phyloP scores from a whole-genome alignment of 306 rosid species.

The Citrullus colocynthis region DNA sequence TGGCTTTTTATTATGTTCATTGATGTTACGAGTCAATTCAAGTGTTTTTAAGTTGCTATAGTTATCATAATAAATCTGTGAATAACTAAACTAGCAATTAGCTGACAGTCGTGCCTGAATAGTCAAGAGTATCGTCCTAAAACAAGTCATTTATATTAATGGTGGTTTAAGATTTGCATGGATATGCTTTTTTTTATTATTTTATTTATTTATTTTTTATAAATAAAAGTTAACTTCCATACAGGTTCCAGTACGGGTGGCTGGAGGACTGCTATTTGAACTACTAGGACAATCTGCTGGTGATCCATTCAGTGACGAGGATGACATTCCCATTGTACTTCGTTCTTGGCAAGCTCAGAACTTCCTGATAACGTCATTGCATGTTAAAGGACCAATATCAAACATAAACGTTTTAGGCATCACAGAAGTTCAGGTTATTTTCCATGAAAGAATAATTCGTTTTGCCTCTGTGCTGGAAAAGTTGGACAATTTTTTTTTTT shows the following conservation, averaged over 20 bases:
- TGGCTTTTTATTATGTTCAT: background rate
- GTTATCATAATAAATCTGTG: background rate
- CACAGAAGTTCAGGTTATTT: constrained; percentile 86
- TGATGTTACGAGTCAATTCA: background rate
- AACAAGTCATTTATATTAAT: background rate
- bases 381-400: constrained; percentile 53
- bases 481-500: background rate
- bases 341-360: constrained; percentile 95
- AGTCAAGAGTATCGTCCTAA: background rate
- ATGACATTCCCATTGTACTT: constrained; percentile 84
- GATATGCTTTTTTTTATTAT: background rate
- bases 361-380: constrained; percentile 71
- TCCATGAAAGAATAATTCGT: constrained; percentile 6
- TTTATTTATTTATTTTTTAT: background rate
- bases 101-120: background rate
- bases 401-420: constrained; percentile 64
- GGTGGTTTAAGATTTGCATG: background rate
- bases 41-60: background rate
- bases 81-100: background rate
- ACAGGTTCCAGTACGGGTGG: constrained; percentile 94
- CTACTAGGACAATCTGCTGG: constrained; percentile 92
- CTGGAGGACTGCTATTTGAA: constrained; percentile 90
- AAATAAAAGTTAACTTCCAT: background rate
- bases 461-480: constrained; percentile 10
- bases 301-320: constrained; percentile 71